phyloP scores from a whole-genome alignment of 805 yeast genomes.

The Hanseniaspora thailandica region DNA sequence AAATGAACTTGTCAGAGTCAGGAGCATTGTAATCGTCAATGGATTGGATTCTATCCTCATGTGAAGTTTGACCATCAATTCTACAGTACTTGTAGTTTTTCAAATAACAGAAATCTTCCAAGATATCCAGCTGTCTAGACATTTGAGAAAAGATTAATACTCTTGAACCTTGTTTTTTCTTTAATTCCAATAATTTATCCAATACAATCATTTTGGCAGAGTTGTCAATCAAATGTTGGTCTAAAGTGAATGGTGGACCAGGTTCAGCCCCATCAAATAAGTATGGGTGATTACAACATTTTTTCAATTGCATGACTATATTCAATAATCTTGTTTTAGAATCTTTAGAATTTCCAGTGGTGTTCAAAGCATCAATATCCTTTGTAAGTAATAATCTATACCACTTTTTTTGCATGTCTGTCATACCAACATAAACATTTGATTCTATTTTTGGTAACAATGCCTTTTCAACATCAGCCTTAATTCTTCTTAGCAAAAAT shows the following conservation, averaged over 20 bases:
- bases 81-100: conserved; percentile 79
- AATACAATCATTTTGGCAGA: conserved; percentile 83
- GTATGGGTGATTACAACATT: conserved; percentile 95
- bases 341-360: conserved; percentile 63
- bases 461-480: conserved; percentile 85
- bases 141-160: conserved; percentile 88
- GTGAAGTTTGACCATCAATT: conserved; percentile 87
- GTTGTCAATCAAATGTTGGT: conserved; percentile 82
- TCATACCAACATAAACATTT: conserved; percentile 85
- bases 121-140: conserved; percentile 78
- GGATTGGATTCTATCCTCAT: conserved; percentile 83
- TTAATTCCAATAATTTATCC: conserved; percentile 66
- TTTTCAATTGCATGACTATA: conserved; percentile 91
- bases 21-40: conserved; percentile 86
- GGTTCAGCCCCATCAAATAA: conserved; percentile 98
- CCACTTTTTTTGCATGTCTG: conserved; percentile 91
- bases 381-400: conserved; percentile 78
- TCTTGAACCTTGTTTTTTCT: conserved; percentile 68
- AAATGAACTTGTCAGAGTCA: conserved; percentile 68
- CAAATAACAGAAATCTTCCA: conserved; percentile 83
- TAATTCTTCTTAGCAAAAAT: conserved; percentile 76
- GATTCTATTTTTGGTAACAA: conserved; percentile 81
- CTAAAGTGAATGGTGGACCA: conserved; percentile 94
- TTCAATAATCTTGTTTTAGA: conserved; percentile 82
- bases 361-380: conserved; percentile 92